Conservation (phyloP, 2,329 filamentous ascomycete species). For the Pleoardoris graminearum region DNA sequence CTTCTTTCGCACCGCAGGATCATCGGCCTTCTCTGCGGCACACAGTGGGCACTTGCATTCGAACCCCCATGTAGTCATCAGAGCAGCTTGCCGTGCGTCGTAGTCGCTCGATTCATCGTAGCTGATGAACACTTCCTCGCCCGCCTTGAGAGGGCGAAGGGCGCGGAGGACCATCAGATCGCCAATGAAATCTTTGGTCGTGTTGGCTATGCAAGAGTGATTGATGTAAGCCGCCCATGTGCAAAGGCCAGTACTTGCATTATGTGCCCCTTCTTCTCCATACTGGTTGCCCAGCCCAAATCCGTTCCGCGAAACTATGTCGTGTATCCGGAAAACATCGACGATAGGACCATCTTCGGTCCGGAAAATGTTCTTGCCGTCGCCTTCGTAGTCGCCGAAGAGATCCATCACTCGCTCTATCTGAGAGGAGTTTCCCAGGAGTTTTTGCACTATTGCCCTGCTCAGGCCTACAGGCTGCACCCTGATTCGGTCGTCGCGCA, state of each 20-base stretch:
- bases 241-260: slow-evolving; percentile 47
- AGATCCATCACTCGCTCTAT: slow-evolving; percentile 42
- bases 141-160: slow-evolving; percentile 31
- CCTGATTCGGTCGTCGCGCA: slow-evolving; percentile 42
- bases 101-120: slow-evolving; percentile 41
- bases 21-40: slow-evolving; percentile 35
- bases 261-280: slow-evolving; percentile 26
- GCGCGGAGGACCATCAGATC: slow-evolving; percentile 48
- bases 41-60: slow-evolving; percentile 49
- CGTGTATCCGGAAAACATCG: slow-evolving; percentile 55
- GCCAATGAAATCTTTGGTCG: slow-evolving; percentile 46
- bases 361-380: slow-evolving; percentile 41
- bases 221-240: slow-evolving; percentile 49
- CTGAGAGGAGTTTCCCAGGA: slow-evolving; percentile 50
- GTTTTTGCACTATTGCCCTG: slow-evolving; percentile 49
- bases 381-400: slow-evolving; percentile 39
- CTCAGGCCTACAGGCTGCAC: slow-evolving; percentile 26
- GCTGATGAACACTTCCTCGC: slow-evolving; percentile 30
- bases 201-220: slow-evolving; percentile 51
- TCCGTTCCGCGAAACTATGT: slow-evolving; percentile 51
- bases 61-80: slow-evolving; percentile 47
- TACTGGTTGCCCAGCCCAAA: slow-evolving; percentile 46
- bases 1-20: slow-evolving; percentile 24
- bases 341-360: slow-evolving; percentile 49
- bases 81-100: slow-evolving; percentile 36